These are phyloP conservation scores for Brassica nigra DNA, from an alignment of 345 rosid species.

Conservation along the genomic window DNA sequence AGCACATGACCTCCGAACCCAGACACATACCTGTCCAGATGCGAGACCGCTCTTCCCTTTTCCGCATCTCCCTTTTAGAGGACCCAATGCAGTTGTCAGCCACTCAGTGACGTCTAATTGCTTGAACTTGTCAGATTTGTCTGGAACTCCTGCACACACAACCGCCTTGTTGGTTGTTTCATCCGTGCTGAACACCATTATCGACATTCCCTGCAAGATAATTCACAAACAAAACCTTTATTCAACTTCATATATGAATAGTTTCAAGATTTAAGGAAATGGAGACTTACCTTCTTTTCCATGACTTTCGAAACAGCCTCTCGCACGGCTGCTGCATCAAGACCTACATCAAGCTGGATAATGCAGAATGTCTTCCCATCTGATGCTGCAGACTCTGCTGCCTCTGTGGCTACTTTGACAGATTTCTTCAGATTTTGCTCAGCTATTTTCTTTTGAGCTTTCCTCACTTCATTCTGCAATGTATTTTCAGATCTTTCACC, in stretches of 20 bases:
- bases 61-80: conserved; percentile 86
- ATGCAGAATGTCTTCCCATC: conserved; percentile 76
- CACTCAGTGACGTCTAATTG: conserved; percentile 85
- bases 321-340: conserved; percentile 89
- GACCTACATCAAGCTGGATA: conserved; percentile 77
- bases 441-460: conserved; percentile 84
- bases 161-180: conserved; percentile 80
- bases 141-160: conserved; percentile 92
- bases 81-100: conserved; percentile 74
- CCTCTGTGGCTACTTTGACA: conserved; percentile 57
- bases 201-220: conserved; percentile 62
- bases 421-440: conserved; percentile 79
- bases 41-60: conserved; percentile 92
- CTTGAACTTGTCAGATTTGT: conserved; percentile 56
- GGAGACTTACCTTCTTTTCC: conserved; percentile 55
- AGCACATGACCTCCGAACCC: not conserved
- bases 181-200: conserved; percentile 87
- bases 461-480: conserved; percentile 62
- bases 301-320: conserved; percentile 85
- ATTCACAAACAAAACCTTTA: not conserved
- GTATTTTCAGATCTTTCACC: not conserved
- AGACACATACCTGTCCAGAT: conserved; percentile 71
- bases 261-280: not conserved
- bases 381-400: conserved; percentile 68
- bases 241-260: not conserved